phyloP scores from a whole-genome alignment of 2,329 filamentous ascomycete species.

The Elsinoe arachidis region DNA sequence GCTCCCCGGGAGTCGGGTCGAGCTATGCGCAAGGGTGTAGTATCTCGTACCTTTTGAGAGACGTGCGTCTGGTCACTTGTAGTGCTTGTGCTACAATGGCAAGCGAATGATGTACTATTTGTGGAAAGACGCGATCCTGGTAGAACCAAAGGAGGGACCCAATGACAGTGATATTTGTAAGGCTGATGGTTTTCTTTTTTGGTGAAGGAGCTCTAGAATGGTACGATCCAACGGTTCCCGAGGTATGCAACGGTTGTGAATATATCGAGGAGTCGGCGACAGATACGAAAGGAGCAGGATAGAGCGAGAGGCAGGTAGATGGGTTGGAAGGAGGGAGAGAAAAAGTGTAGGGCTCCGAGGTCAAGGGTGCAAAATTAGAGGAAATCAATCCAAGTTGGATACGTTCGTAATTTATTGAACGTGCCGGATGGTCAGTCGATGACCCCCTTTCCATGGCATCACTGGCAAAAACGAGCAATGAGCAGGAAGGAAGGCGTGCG shows the following conservation, averaged over 20 bases:
- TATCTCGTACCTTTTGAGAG: slow-evolving; percentile 1
- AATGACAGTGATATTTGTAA: slow-evolving; percentile 2
- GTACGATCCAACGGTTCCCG: background rate
- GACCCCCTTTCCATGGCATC: slow-evolving; percentile 9
- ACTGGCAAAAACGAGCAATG: slow-evolving; percentile 6
- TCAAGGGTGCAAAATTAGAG: slow-evolving; percentile 4
- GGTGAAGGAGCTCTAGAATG: slow-evolving; percentile 8
- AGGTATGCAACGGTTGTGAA: slow-evolving; percentile 2
- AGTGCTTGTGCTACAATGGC: background rate
- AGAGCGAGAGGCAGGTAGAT: background rate
- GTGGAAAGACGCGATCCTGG: slow-evolving; percentile 1
- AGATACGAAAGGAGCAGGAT: background rate
- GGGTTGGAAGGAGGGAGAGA: background rate
- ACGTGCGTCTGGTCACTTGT: slow-evolving; percentile 4
- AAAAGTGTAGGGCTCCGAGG: slow-evolving; percentile 8
- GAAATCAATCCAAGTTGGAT: slow-evolving; percentile 1
- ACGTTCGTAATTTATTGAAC: slow-evolving; percentile 11
- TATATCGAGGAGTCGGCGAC: background rate
- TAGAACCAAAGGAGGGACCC: slow-evolving; percentile 4
- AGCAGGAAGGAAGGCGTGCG: slow-evolving; percentile 8
- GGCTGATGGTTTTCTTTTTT: slow-evolving; percentile 7
- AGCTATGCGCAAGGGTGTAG: background rate
- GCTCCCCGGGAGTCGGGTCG: background rate
- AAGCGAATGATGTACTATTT: background rate
- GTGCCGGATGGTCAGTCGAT: slow-evolving; percentile 3